A percentile compares a stretch with the other conserved stretches of the same genome.
Evolutionary conservation across 306 rosid species (phyloP).

Genomic region (Luffa acutangula): DNA sequence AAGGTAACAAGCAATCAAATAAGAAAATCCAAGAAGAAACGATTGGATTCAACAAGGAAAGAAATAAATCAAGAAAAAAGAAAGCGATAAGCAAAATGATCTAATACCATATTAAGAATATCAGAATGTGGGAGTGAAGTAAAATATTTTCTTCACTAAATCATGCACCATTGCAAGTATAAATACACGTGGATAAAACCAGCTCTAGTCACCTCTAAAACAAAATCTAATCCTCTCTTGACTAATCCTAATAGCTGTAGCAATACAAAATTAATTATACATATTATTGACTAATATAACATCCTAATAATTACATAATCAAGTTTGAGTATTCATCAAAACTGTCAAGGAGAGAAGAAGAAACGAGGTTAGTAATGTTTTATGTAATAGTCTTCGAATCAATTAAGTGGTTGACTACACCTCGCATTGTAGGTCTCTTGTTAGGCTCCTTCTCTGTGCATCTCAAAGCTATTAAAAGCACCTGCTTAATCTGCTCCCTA

Average conservation of each 20-base stretch:
- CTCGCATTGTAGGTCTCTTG: constrained; percentile 53
- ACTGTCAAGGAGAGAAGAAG: background rate
- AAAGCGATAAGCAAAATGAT: no score
- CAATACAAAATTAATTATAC: no score
- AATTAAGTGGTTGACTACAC: constrained; percentile 30
- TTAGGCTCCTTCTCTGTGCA: constrained; percentile 50
- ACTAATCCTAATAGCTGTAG: no score
- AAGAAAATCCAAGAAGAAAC: no score
- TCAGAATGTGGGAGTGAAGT: background rate
- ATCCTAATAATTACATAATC: background rate
- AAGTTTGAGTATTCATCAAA: background rate
- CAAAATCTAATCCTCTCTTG: background rate
- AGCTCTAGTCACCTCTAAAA: background rate
- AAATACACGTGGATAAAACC: background rate
- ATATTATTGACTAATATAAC: no score
- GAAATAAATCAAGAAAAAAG: no score
- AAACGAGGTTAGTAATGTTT: background rate
- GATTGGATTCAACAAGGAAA: no score
- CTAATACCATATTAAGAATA: no score
- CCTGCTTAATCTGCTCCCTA: constrained; percentile 32
- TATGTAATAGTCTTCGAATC: constrained; percentile 14
- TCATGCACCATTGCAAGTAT: background rate
- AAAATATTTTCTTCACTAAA: background rate
- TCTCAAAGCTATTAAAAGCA: constrained; percentile 43
- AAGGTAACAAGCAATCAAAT: no score